Base-by-base conservation (phyloP, 2,329 filamentous ascomycete species). In the Thelonectria rubi region DNA sequence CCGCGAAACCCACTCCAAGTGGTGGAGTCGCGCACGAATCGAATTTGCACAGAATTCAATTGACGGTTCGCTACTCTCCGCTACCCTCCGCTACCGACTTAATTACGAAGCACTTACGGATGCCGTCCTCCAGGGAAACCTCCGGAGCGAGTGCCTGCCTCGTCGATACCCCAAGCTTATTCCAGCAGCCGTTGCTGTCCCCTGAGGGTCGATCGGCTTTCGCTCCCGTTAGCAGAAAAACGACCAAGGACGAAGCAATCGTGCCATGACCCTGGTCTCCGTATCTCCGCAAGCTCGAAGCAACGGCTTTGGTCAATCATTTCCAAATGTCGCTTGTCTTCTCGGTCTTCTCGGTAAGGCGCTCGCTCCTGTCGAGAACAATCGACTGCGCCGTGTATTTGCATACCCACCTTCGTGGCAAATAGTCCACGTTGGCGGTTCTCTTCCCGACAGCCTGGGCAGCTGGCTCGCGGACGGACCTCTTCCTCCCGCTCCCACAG, bases 391-490 rank as follows among this genome's bases (percentile, higher is more conserved):
- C 47, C 58, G 52, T 46, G 5, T 10, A 26, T 46, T 24, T 17
- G 17, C 34, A 20, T 56, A 30, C 5, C 10, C 26, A 46, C 30
- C 37, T 45, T 52, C 53, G 58, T 55, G 37, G 42, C 47, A 58
- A 61, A 49, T 47, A 48, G 51, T 45, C 40, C 32, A 37, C 34
- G 63, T 53, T 53, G 55, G 60, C 62, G 63, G 60, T 61, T 67
- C 26, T 47, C 64, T 20, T 47, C 48, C 54, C 65, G 58, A 57
- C 58, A 64, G 55, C 55, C 62, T 60, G 66, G 65, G 26, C 26
- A 30, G 26, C 26, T 30, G 26, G 64, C 61, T 60, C 17, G 65
- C 50, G 68, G 62, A 49, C 66, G 66, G 68, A 62, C 63, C 58
- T 67, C 65, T 42, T 65, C 55, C 55, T 56, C 50, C 49, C 61